Base-by-base conservation (phyloP, 176 grass and related monocot genomes). In the Cenchrus americanus region DNA sequence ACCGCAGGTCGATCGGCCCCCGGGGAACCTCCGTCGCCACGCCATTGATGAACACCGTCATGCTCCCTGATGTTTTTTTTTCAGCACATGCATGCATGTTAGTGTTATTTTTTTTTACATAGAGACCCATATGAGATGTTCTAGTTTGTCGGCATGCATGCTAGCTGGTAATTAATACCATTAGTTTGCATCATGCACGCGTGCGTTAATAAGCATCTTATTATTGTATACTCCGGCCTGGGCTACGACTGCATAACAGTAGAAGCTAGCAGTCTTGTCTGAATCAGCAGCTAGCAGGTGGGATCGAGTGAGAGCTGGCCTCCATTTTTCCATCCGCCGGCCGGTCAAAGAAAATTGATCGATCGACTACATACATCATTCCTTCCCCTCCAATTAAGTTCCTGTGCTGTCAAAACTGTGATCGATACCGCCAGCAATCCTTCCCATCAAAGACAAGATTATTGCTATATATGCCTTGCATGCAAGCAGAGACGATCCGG, bases 41-140 rank as follows among this genome's bases (percentile, higher is more conserved):
- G 27, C 96, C 96, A 72, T 98, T 95, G 57, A 98, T 98, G 87
- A 98, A 95, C 85, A 98, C 96, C 23, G 89, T 93, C 32, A 98
- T 88, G 32, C 66, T 86, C 51, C 79, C 96, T 93, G 82, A 3
- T 37, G 34, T 37, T 37, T 37, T 34, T 5, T 53, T 18, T 5
- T 53, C 23, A 48, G 3, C 73, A 24, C 48, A 59, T 59, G 57
- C 53, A 57, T 66, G 66, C 86, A 84, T 80, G 43, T 37, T 37
- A 37, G n/a, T n/a, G n/a, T 37, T 37, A 30, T 30, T 30, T 1
- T 30, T 1, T 37, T 37, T 37, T 37, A 37, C 3, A 37, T 37
- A 37, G 51, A 68, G n/a, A 80, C 57, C 34, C 34, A 37, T 37
- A 66, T 58, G n/a, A n/a, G n/a, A 80, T 80, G 84, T 47, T 44